Percentiles rank a stretch among this genome's conserved stretches.
Evolutionary conservation across 768 basidiomycete species (phyloP).

Genomic region (Boletus vinaceobasis): DNA sequence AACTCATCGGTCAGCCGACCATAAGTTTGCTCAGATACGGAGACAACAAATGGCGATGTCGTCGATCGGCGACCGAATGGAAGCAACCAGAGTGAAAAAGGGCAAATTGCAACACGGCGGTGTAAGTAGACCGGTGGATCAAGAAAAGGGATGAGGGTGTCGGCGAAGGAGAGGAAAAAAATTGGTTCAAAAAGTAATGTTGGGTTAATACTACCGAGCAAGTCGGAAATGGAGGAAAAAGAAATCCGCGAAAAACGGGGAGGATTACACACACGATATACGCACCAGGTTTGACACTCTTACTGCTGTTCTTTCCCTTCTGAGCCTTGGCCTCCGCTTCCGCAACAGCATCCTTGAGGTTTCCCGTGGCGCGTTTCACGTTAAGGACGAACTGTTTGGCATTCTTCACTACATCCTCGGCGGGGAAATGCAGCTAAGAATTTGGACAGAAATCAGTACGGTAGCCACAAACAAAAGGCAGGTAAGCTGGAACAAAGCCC

Average conservation of each 20-base stretch:
- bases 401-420: conserved; percentile 76
- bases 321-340: conserved; percentile 40
- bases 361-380: conserved; percentile 73
- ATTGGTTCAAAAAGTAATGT: not conserved
- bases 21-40: not conserved
- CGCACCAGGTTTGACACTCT: conserved; percentile 46
- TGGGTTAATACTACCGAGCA: not conserved
- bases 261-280: conserved; percentile 1
- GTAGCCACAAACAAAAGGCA: not conserved
- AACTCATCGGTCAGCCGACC: conserved; percentile 11
- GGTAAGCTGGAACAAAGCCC: not conserved
- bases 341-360: conserved; percentile 48
- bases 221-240: conserved; percentile 1
- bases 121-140: not conserved
- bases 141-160: not conserved
- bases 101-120: conserved; percentile 1
- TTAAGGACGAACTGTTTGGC: conserved; percentile 70
- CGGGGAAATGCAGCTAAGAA: conserved; percentile 66
- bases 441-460: conserved; percentile 3
- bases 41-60: conserved; percentile 1
- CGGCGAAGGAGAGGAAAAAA: not conserved
- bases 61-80: conserved; percentile 13
- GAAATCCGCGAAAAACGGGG: no score
- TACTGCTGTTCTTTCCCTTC: conserved; percentile 33
- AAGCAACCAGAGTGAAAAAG: conserved; percentile 1